phyloP scores from a whole-genome alignment of 257 asterid species.

The Anisodus acutangulus region DNA sequence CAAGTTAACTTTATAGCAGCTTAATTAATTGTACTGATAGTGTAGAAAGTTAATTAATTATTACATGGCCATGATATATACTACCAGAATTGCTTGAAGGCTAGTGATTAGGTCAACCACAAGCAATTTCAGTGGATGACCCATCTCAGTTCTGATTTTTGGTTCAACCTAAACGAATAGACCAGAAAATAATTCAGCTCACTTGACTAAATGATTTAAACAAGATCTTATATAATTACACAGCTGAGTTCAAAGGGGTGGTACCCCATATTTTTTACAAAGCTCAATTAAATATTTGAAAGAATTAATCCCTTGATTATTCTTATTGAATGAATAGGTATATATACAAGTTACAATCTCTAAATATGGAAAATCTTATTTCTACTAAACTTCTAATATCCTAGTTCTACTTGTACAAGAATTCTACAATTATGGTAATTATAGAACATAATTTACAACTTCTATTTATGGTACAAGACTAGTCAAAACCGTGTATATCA shows the following conservation, averaged over 20 bases:
- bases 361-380: too few species aligned
- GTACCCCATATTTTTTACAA: constrained; percentile 67
- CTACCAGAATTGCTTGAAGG: constrained; percentile 61
- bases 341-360: too few species aligned
- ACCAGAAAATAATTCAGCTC: not conserved
- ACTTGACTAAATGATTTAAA: not conserved
- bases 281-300: constrained; percentile 57
- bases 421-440: too few species aligned
- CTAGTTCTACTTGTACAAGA: too few species aligned
- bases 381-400: too few species aligned
- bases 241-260: not conserved
- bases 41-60: too few species aligned
- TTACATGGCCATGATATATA: constrained; percentile 37
- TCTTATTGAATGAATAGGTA: too few species aligned
- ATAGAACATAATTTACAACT: too few species aligned
- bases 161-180: constrained; percentile 59
- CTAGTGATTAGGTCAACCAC: constrained; percentile 62
- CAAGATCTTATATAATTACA: not conserved
- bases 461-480: not conserved
- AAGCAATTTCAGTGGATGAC: constrained; percentile 57
- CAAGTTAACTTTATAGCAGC: too few species aligned
- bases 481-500: too few species aligned
- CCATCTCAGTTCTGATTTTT: constrained; percentile 67
- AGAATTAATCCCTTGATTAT: too few species aligned
- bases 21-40: too few species aligned